phyloP scores from a whole-genome alignment of 2,329 filamentous ascomycete species.

The Colletotrichum orchidophilum region DNA sequence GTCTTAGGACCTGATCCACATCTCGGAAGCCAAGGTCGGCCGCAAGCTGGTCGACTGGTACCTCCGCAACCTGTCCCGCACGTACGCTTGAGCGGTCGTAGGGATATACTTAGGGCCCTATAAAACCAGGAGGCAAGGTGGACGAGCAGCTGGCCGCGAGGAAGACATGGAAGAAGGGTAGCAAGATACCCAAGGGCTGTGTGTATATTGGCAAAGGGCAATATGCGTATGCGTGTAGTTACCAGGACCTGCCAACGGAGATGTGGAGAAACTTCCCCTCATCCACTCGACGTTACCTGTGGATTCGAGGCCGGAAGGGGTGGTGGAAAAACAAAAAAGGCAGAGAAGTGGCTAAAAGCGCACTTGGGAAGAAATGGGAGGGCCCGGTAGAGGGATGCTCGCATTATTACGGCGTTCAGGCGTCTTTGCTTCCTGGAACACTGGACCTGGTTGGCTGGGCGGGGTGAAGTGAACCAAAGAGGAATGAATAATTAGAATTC shows the following conservation, averaged over 20 bases:
- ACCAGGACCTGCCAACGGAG: constrained; percentile 5
- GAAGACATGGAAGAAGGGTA: not conserved
- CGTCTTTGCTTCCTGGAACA: constrained; percentile 35
- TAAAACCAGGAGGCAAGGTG: constrained; percentile 19
- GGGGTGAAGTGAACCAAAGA: constrained; percentile 31
- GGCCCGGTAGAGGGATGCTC: constrained; percentile 27
- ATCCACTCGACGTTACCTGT: constrained; percentile 22
- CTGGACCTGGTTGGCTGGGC: constrained; percentile 33
- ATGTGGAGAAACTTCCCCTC: not conserved
- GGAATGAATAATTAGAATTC: constrained; percentile 33
- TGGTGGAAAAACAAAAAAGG: not conserved
- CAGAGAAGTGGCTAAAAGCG: not conserved
- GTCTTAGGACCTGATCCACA: constrained; percentile 89
- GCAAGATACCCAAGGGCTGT: not conserved
- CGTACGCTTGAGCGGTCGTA: constrained; percentile 71
- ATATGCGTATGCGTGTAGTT: constrained; percentile 1
- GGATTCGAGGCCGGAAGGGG: constrained; percentile 20
- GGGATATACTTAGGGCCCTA: not conserved
- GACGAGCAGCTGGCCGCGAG: constrained; percentile 30
- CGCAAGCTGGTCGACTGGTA: constrained; percentile 99
- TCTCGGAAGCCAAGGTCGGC: constrained; percentile 98
- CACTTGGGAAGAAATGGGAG: constrained; percentile 11
- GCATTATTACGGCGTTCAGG: constrained; percentile 35
- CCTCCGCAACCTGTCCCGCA: constrained; percentile 93
- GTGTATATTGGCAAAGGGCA: constrained; percentile 21